Percentiles rank a stretch among this genome's conserved stretches.
Evolutionary conservation across 805 yeast genomes (phyloP).

Genomic region (Jamesozyma rosinii): DNA sequence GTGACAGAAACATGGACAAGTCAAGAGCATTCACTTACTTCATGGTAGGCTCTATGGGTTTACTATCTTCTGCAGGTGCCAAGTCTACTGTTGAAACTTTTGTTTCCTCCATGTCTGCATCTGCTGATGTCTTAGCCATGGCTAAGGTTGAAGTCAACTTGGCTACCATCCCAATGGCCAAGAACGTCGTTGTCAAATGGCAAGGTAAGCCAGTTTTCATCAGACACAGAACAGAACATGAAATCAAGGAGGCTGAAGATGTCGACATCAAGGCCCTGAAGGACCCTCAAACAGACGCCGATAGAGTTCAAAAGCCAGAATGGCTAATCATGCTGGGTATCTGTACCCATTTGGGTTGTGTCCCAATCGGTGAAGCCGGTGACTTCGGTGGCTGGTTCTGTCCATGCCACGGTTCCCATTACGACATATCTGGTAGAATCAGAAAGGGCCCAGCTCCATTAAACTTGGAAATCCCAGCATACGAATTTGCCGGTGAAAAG

Average conservation of each 20-base stretch:
- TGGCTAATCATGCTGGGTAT: constrained; percentile 99
- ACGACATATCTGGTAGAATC: constrained; percentile 99
- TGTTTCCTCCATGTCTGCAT: constrained; percentile 88
- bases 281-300: constrained; percentile 89
- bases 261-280: constrained; percentile 72
- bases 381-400: constrained; percentile 99
- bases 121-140: constrained; percentile 98
- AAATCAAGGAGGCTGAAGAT: constrained; percentile 86
- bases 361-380: constrained; percentile 99
- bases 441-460: constrained; percentile 99
- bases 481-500: constrained; percentile 77
- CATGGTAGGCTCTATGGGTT: constrained; percentile 94
- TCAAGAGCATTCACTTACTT: constrained; percentile 86
- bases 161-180: constrained; percentile 90
- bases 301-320: constrained; percentile 93
- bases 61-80: constrained; percentile 87
- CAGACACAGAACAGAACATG: constrained; percentile 93
- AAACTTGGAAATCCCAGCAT: constrained; percentile 92
- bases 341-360: constrained; percentile 99
- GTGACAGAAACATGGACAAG: constrained; percentile 58
- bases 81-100: constrained; percentile 92
- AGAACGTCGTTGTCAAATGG: constrained; percentile 98
- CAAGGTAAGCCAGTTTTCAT: constrained; percentile 99
- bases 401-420: constrained; percentile 99
- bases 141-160: constrained; percentile 98